Conservation (phyloP, 2,329 filamentous ascomycete species). For the Ustulina deusta region DNA sequence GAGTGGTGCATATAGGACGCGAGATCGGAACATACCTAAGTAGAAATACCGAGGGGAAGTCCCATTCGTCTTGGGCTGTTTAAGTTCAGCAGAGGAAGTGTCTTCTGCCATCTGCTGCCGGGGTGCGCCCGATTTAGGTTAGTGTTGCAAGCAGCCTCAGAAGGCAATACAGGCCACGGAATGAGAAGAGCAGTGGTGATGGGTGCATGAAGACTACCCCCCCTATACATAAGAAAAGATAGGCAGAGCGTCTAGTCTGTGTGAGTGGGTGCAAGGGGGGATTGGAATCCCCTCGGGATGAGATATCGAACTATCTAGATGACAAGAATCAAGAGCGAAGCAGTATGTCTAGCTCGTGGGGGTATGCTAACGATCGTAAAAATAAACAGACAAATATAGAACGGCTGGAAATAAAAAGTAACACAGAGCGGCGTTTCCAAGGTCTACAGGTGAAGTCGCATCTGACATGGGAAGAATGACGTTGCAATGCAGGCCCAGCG, state of each 20-base stretch:
- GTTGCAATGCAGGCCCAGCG: conserved; percentile 37
- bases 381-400: conserved; percentile 12
- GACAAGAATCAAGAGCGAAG: neutral
- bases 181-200: neutral
- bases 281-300: neutral
- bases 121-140: conserved; percentile 27
- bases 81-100: conserved; percentile 37
- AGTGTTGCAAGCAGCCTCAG: conserved; percentile 7
- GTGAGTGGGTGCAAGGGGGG: neutral
- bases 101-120: conserved; percentile 34
- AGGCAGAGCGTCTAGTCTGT: neutral
- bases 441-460: neutral
- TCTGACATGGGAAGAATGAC: conserved; percentile 19
- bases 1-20: conserved; percentile 1
- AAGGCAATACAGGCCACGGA: conserved; percentile 6
- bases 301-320: neutral
- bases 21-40: conserved; percentile 42
- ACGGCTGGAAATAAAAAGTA: conserved; percentile 1
- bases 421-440: neutral
- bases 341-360: neutral
- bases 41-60: conserved; percentile 36
- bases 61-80: conserved; percentile 31
- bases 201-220: neutral
- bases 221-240: neutral
- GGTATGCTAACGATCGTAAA: neutral